Evolutionary conservation across 768 basidiomycete genomes (phyloP).

Genomic region (Calocybe indica): DNA sequence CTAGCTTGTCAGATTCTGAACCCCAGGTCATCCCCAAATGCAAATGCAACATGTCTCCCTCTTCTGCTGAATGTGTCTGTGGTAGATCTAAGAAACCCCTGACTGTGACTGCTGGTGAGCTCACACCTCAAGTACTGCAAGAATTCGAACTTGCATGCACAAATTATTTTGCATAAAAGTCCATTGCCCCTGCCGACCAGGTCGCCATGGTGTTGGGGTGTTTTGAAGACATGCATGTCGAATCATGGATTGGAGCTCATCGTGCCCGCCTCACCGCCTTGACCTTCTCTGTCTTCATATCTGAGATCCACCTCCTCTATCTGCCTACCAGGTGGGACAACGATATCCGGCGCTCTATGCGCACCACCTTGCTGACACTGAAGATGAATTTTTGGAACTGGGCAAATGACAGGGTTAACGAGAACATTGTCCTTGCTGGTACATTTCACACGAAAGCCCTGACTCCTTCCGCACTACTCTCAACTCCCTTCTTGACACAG

Average conservation of each 20-base stretch:
- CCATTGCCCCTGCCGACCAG: background rate
- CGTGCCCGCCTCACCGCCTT: background rate
- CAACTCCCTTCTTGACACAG: too few relatives aligned
- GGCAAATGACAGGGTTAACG: slow-evolving; percentile 3
- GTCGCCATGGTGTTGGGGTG: background rate
- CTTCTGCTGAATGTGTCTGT: too few relatives aligned
- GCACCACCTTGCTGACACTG: background rate
- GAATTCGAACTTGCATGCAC: background rate
- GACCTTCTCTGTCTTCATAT: background rate
- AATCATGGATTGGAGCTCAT: background rate
- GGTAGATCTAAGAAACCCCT: too few relatives aligned
- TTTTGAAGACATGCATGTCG: background rate
- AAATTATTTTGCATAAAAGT: background rate
- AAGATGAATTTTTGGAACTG: slow-evolving; percentile 11
- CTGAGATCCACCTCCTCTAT: background rate
- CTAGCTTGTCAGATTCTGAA: too few relatives aligned
- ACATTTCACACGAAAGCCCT: too few relatives aligned
- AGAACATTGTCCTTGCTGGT: too few relatives aligned
- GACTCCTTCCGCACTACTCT: too few relatives aligned
- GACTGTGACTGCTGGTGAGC: too few relatives aligned
- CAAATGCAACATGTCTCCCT: too few relatives aligned
- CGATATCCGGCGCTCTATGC: slow-evolving; percentile 1
- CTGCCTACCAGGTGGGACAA: background rate
- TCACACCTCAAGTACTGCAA: background rate
- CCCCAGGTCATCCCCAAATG: too few relatives aligned